A percentile compares a stretch with the other conserved stretches of the same genome.
These are phyloP conservation scores for Lepidium aucheri DNA, from an alignment of 345 rosid species.

Conservation along the genomic window DNA sequence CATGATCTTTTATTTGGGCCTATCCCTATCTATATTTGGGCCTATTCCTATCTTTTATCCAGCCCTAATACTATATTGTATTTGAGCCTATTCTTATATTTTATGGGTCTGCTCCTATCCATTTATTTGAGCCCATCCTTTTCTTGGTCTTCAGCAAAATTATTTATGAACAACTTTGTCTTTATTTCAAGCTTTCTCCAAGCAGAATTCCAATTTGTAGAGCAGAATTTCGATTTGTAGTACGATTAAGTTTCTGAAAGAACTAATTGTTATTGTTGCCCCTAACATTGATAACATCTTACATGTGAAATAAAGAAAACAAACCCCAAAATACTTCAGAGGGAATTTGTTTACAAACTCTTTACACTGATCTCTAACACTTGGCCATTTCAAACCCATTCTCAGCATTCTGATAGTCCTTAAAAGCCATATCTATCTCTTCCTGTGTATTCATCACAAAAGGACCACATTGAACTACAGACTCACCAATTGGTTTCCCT, in stretches of 20 bases:
- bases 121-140: no score
- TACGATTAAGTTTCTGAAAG: not conserved
- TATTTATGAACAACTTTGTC: not conserved
- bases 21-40: no score
- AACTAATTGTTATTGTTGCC: not conserved
- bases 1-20: no score
- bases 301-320: not conserved
- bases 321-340: not conserved
- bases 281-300: not conserved
- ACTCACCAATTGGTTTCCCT: slow-evolving; percentile 78
- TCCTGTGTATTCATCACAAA: slow-evolving; percentile 89
- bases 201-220: not conserved
- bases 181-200: not conserved
- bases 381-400: slow-evolving; percentile 87
- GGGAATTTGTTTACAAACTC: not conserved
- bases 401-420: slow-evolving; percentile 54
- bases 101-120: no score
- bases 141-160: no score
- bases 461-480: slow-evolving; percentile 74
- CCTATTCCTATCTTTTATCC: no score
- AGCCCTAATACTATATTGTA: no score
- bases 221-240: not conserved
- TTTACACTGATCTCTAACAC: slow-evolving; percentile 42
- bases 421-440: slow-evolving; percentile 67
- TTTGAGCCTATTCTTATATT: no score